A percentile compares a stretch with the other conserved stretches of the same genome.
Conservation (phyloP, 306 rosid species). For the Oemleria cerasiformis region DNA sequence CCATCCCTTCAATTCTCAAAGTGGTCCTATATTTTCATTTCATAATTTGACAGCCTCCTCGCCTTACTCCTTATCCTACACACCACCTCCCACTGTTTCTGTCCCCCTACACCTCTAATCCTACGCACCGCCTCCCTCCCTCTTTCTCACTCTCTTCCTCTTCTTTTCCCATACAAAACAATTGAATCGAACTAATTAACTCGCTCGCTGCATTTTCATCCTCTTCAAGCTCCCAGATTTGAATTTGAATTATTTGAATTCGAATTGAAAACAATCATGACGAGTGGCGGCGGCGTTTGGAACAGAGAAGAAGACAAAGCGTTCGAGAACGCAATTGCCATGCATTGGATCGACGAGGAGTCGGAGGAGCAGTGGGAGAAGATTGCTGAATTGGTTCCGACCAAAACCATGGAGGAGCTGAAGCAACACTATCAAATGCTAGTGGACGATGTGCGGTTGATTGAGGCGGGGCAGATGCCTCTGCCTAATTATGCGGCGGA, state of each 20-base stretch:
- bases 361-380: constrained; percentile 77
- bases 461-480: constrained; percentile 69
- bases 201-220: constrained; percentile 29
- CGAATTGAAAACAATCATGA: constrained; percentile 44
- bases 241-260: no score
- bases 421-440: constrained; percentile 69
- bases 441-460: constrained; percentile 72
- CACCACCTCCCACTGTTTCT: constrained; percentile 17
- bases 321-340: constrained; percentile 85
- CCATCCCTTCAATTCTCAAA: constrained; percentile 60
- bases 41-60: constrained; percentile 62
- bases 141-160: background rate
- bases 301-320: constrained; percentile 85
- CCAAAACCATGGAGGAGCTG: constrained; percentile 65
- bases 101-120: constrained; percentile 43
- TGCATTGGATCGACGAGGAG: constrained; percentile 66
- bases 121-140: constrained; percentile 44
- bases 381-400: constrained; percentile 68
- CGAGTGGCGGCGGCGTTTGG: constrained; percentile 62
- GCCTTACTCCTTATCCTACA: constrained; percentile 46
- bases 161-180: constrained; percentile 26
- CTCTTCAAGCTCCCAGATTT: background rate
- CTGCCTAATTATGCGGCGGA: constrained; percentile 56
- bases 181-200: constrained; percentile 27
- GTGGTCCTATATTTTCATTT: constrained; percentile 72